Base-by-base conservation (phyloP, 176 grass and related monocot species). In the Cenchrus purpureus region DNA sequence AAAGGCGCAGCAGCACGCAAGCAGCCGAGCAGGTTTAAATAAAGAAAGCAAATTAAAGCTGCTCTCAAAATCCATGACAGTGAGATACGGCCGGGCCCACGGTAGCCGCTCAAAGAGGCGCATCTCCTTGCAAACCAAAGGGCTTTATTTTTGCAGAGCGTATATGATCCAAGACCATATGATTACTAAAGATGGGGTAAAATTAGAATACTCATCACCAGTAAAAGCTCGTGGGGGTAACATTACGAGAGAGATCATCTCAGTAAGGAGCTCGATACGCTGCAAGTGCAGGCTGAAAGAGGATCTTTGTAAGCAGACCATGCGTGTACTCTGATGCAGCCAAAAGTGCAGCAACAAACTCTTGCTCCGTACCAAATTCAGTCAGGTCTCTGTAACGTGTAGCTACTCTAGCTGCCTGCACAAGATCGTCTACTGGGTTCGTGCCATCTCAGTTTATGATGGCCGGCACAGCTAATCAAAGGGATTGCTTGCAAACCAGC, bases 31-130 rank as follows among this genome's bases (percentile, higher is more conserved):
- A 46, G 5, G 29, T 14, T 19, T 3, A 29, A 20, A 52, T 29
- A 77, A 82, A 71, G 10, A 82, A 68, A 89, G 37, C 3, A 10
- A 12, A 82, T 66, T 42, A 13, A 12, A 82, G 74, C 49, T 74
- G 53, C 31, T 74, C 57, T 74, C 60, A 10, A 74, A 73, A 90
- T 83, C 68, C 74, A 68, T 20, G 67, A 87, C 89, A 83, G 29
- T 12, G 68, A 32, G 89, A 87, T 87, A 86, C 84, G 10, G 58
- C 40, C 20, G 66, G 84, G 5, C 84, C 74, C 59, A 53, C 79
- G 37, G 43, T 70, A 79, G 83, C 78, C 34, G 64, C 65, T 83
- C 59, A 7, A 28, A 79, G 68, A 83, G 70, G 32, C 19, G 22
- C 1, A 7, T 68, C 50, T 11, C 62, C 80, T 75, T 76, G 29